These are phyloP conservation scores for Trichoderma afroharzianum DNA, from an alignment of 2,329 filamentous ascomycete genomes.

Conservation along the genomic window DNA sequence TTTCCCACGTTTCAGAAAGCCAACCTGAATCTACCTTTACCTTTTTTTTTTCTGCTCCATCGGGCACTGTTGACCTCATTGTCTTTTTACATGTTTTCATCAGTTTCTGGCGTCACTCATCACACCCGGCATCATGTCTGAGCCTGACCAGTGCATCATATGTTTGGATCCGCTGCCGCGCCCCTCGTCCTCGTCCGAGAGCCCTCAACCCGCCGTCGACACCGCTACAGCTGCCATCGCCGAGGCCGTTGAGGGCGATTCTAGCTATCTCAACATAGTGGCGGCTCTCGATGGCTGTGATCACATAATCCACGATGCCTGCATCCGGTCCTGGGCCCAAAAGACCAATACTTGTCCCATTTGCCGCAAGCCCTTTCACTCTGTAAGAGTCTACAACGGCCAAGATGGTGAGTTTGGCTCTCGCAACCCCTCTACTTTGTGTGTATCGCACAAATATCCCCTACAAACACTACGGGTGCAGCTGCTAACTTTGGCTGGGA, in stretches of 20 bases:
- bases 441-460: neutral
- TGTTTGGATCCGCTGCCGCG: slow-evolving; percentile 59
- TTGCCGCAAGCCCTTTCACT: slow-evolving; percentile 86
- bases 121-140: slow-evolving; percentile 46
- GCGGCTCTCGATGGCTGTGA: slow-evolving; percentile 71
- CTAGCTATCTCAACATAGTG: slow-evolving; percentile 43
- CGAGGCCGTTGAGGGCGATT: slow-evolving; percentile 25
- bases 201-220: slow-evolving; percentile 22
- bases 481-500: neutral
- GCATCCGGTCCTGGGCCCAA: slow-evolving; percentile 90
- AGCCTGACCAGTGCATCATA: slow-evolving; percentile 66
- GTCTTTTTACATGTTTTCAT: slow-evolving; percentile 46
- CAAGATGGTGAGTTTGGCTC: slow-evolving; percentile 65
- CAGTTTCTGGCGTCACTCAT: slow-evolving; percentile 34
- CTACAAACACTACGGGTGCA: neutral
- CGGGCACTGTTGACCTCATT: slow-evolving; percentile 9
- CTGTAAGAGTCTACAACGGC: slow-evolving; percentile 77
- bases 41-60: neutral
- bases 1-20: neutral
- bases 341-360: slow-evolving; percentile 98
- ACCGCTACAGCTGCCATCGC: slow-evolving; percentile 21
- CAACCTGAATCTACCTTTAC: neutral
- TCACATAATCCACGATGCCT: slow-evolving; percentile 89
- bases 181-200: slow-evolving; percentile 29
- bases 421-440: neutral